These are phyloP conservation scores for Neltuma alba DNA, from an alignment of 306 rosid species.

Conservation along the genomic window DNA sequence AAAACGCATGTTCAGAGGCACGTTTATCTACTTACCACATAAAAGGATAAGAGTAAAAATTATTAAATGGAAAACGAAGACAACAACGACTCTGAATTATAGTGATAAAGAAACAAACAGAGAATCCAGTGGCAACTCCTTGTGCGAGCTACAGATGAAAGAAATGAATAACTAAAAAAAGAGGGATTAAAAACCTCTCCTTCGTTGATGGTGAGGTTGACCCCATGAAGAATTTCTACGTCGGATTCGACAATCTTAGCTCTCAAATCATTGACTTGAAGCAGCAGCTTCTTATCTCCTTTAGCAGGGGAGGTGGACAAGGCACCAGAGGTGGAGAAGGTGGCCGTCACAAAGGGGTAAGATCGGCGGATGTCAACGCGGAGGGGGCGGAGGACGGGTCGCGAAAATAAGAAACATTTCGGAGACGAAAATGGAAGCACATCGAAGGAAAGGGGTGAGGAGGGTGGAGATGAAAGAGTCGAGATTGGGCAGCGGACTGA, in stretches of 20 bases:
- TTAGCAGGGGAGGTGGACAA: conserved; percentile 8
- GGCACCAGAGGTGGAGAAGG: conserved; percentile 35
- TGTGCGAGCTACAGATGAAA: background rate
- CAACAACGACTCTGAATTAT: background rate
- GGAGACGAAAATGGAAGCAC: conserved; percentile 19
- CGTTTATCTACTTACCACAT: background rate
- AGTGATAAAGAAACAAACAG: background rate
- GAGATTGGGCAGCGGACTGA: background rate
- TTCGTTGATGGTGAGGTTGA: conserved; percentile 69
- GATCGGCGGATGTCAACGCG: conserved; percentile 31
- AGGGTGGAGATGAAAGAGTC: background rate
- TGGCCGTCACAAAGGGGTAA: conserved; percentile 17
- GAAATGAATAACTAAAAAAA: background rate
- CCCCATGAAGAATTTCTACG: conserved; percentile 74
- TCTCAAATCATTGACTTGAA: conserved; percentile 73
- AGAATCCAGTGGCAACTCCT: background rate
- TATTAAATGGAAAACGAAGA: background rate
- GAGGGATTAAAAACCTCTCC: conserved; percentile 55
- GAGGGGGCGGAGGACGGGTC: conserved; percentile 29
- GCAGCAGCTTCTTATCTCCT: conserved; percentile 43
- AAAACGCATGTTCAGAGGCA: background rate
- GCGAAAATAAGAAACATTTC: conserved; percentile 17
- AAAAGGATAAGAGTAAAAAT: background rate
- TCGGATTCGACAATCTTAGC: conserved; percentile 74
- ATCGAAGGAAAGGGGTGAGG: background rate